These are phyloP conservation scores for Calocera viscosa DNA, from an alignment of 768 basidiomycete species.

Conservation along the genomic window DNA sequence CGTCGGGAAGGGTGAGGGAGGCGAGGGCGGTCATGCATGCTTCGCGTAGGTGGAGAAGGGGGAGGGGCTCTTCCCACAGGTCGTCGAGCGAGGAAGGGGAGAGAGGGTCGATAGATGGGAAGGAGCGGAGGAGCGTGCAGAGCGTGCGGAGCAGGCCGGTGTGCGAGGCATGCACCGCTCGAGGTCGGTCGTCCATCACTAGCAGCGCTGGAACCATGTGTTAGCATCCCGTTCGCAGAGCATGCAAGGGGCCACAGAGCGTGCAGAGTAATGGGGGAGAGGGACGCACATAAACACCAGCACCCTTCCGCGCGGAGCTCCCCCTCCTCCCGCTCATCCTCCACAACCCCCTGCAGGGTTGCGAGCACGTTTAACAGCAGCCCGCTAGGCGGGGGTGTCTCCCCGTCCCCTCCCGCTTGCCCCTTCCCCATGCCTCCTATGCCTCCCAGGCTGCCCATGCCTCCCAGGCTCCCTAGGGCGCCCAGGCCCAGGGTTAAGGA, in stretches of 20 bases:
- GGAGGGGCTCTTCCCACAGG: neutral
- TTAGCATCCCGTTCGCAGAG: neutral
- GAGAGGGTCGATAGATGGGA: neutral
- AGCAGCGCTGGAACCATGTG: neutral
- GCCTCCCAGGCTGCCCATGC: too few relatives aligned
- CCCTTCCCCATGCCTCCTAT: too few relatives aligned
- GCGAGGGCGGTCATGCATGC: slow-evolving; percentile 68
- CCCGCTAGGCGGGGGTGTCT: slow-evolving; percentile 6
- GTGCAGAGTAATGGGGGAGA: too few relatives aligned
- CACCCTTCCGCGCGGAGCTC: neutral
- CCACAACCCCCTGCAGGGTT: neutral
- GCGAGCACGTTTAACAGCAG: neutral
- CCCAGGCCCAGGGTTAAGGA: too few relatives aligned
- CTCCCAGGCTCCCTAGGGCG: too few relatives aligned
- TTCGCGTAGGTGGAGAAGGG: slow-evolving; percentile 21
- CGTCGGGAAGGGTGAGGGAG: slow-evolving; percentile 56
- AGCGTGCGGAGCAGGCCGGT: neutral
- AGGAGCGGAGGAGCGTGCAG: neutral
- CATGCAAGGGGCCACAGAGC: too few relatives aligned
- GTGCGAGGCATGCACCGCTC: neutral
- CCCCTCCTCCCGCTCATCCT: neutral
- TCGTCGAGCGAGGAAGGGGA: neutral
- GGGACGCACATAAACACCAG: neutral
- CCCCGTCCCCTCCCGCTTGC: neutral
- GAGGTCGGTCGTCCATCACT: neutral